A percentile compares a stretch with the other conserved stretches of the same genome.
phyloP scores from a whole-genome alignment of 192 early-diverging fungal genomes.

The Pilobolus umbonatus region DNA sequence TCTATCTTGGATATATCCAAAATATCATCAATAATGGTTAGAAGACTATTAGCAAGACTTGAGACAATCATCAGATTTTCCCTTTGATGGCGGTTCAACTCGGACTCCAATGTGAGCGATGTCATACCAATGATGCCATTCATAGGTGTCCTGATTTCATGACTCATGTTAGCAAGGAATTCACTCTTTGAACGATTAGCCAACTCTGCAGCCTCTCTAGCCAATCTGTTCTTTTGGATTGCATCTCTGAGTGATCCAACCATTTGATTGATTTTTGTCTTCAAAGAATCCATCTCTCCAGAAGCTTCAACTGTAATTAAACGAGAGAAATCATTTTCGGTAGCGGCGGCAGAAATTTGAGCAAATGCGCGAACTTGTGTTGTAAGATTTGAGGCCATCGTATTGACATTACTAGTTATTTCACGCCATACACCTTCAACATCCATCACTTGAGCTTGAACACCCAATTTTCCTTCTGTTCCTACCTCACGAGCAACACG shows the following conservation, averaged over 20 bases:
- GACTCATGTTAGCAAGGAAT: conserved; percentile 64
- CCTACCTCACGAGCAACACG: conserved; percentile 62
- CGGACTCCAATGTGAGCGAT: conserved; percentile 58
- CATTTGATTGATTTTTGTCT: conserved; percentile 66
- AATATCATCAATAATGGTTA: conserved; percentile 49
- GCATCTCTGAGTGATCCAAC: conserved; percentile 65
- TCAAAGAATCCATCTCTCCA: conserved; percentile 63
- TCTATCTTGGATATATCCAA: conserved; percentile 75
- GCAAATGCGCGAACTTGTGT: conserved; percentile 66
- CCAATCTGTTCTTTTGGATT: conserved; percentile 69
- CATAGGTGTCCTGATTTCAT: conserved; percentile 61
- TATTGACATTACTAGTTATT: conserved; percentile 62
- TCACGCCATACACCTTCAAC: conserved; percentile 72
- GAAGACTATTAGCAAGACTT: conserved; percentile 37
- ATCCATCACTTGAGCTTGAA: conserved; percentile 66
- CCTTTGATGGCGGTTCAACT: conserved; percentile 64
- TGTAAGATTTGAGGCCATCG: conserved; percentile 55
- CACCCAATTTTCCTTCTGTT: conserved; percentile 68
- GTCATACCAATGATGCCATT: conserved; percentile 75
- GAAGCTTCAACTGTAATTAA: conserved; percentile 59
- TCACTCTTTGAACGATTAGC: conserved; percentile 76
- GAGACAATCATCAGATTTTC: conserved; percentile 49
- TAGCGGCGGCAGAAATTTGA: conserved; percentile 53
- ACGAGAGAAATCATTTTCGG: conserved; percentile 49
- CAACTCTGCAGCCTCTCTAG: conserved; percentile 72